These are phyloP conservation scores for Wickerhamiella dianesei DNA, from an alignment of 805 yeast species.

Conservation along the genomic window DNA sequence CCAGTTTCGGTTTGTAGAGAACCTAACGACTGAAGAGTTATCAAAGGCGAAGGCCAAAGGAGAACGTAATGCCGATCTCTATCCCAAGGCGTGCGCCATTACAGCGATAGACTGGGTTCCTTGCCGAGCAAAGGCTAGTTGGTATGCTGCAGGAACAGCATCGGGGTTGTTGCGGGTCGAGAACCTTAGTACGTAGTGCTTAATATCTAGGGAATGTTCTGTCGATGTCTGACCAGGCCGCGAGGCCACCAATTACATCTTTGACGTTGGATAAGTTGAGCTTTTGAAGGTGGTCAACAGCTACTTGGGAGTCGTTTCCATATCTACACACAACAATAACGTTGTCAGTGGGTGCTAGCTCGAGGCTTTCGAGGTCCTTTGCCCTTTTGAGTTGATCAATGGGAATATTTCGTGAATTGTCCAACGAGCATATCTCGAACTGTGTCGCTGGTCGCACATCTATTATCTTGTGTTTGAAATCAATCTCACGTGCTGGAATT, in stretches of 20 bases:
- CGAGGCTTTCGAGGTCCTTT: slow-evolving; percentile 18
- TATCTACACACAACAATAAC: slow-evolving; percentile 63
- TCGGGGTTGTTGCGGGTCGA: slow-evolving; percentile 37
- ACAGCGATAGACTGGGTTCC: slow-evolving; percentile 49
- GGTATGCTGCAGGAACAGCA: slow-evolving; percentile 40
- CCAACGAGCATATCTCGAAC: slow-evolving; percentile 49
- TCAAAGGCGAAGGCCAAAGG: slow-evolving; percentile 15
- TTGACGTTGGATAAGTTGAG: slow-evolving; percentile 37
- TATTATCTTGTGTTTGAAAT: slow-evolving; percentile 27
- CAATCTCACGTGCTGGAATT: slow-evolving; percentile 7
- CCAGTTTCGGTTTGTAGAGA: slow-evolving; percentile 32
- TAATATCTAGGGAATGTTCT: slow-evolving; percentile 49
- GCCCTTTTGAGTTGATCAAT: slow-evolving; percentile 34
- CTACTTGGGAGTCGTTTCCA: slow-evolving; percentile 84
- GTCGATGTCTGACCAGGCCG: slow-evolving; percentile 56
- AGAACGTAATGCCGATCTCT: slow-evolving; percentile 8
- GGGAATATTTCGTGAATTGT: slow-evolving; percentile 50
- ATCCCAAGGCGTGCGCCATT: slow-evolving; percentile 39
- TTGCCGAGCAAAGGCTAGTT: slow-evolving; percentile 30
- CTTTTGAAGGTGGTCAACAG: slow-evolving; percentile 42
- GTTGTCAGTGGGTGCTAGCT: slow-evolving; percentile 19
- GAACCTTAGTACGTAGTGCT: slow-evolving; percentile 10
- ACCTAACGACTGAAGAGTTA: slow-evolving; percentile 27
- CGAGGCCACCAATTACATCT: slow-evolving; percentile 71
- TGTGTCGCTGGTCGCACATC: slow-evolving; percentile 81